Percentiles rank a stretch among this genome's conserved stretches.
These are phyloP conservation scores for Epichloe glyceriae DNA, from an alignment of 2,329 filamentous ascomycete species.

Conservation along the genomic window DNA sequence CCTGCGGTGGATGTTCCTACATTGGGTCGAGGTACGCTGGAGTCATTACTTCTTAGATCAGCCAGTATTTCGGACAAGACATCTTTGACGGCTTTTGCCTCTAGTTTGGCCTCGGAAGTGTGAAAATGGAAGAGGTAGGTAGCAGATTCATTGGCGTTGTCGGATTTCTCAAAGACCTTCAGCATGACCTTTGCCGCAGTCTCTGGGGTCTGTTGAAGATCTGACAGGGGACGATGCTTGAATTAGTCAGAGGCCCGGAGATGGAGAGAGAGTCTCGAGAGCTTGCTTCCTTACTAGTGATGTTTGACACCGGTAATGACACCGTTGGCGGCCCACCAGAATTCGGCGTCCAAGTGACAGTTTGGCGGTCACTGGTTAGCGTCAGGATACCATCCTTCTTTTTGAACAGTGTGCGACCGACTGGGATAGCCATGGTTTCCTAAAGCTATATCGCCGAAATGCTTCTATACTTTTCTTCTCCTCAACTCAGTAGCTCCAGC, in stretches of 20 bases:
- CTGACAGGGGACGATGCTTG: constrained; percentile 27
- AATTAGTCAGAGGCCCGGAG: not conserved
- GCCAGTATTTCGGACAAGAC: constrained; percentile 67
- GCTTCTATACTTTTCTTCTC: not conserved
- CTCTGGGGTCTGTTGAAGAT: constrained; percentile 90
- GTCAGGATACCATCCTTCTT: constrained; percentile 85
- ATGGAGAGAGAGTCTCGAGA: constrained; percentile 1
- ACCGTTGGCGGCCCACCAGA: constrained; percentile 51
- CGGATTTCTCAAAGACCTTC: constrained; percentile 69
- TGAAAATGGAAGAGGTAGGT: constrained; percentile 86
- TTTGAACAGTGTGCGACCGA: constrained; percentile 69
- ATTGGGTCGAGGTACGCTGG: constrained; percentile 35
- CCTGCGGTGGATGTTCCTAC: constrained; percentile 14
- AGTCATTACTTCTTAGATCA: constrained; percentile 46
- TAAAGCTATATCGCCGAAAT: not conserved
- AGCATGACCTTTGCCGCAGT: constrained; percentile 83
- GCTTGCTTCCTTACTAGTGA: constrained; percentile 52
- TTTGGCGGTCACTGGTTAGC: constrained; percentile 58
- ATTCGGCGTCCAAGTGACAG: constrained; percentile 69
- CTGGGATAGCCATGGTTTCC: constrained; percentile 41
- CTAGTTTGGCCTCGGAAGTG: constrained; percentile 60
- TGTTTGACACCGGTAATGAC: constrained; percentile 58
- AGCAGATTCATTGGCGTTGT: constrained; percentile 44
- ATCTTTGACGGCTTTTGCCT: constrained; percentile 79
- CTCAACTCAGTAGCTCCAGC: not conserved